Conservation (phyloP, 1,284 basidiomycete species). For the Ustilago sp. region DNA sequence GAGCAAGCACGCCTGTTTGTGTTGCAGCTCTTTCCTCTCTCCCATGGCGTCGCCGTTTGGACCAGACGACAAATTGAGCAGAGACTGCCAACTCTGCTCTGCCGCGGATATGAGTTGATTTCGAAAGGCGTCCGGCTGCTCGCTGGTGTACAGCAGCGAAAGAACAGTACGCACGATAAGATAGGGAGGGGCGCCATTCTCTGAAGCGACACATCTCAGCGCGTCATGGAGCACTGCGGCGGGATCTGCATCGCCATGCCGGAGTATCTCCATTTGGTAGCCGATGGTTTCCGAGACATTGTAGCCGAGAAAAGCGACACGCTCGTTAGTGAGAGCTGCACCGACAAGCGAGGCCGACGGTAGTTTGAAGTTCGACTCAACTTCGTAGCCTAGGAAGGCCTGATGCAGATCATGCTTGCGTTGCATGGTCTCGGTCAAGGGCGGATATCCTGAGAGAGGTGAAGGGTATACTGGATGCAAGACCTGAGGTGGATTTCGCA, state of each 20-base stretch:
- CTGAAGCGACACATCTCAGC: background rate
- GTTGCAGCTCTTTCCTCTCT: background rate
- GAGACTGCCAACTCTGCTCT: constrained; percentile 16
- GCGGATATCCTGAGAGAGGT: constrained; percentile 34
- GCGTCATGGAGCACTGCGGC: constrained; percentile 17
- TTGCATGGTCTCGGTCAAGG: constrained; percentile 32
- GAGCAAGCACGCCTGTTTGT: constrained; percentile 17
- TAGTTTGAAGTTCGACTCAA: constrained; percentile 6
- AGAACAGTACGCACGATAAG: constrained; percentile 20
- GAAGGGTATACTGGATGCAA: constrained; percentile 17
- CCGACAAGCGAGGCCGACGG: constrained; percentile 20
- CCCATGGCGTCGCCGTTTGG: background rate
- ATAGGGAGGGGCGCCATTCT: constrained; percentile 3
- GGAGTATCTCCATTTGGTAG: constrained; percentile 27
- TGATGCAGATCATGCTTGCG: constrained; percentile 33
- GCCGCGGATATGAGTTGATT: constrained; percentile 9
- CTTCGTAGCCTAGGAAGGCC: constrained; percentile 26
- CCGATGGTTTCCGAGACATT: constrained; percentile 29
- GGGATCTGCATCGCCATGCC: background rate
- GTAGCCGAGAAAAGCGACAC: constrained; percentile 39
- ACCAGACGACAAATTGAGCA: background rate
- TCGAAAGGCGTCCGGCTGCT: constrained; percentile 9
- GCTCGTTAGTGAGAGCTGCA: constrained; percentile 28
- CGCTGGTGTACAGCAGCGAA: constrained; percentile 10
- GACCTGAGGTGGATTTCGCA: background rate